Conservation (phyloP, 2,329 filamentous ascomycete genomes). For the Trichoderma gracile region DNA sequence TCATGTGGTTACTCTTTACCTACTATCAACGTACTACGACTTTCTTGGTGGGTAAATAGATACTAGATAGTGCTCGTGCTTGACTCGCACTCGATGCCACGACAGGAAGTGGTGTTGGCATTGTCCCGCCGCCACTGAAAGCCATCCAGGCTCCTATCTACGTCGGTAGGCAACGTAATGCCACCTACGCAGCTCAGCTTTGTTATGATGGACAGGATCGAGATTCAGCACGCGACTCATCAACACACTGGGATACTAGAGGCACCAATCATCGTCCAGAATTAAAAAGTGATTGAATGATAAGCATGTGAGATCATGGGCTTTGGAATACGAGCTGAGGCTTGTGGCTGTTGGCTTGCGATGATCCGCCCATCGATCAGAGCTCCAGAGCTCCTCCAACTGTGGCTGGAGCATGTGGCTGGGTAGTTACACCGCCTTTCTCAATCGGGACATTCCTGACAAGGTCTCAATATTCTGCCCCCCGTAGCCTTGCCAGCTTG, state of each 20-base stretch:
- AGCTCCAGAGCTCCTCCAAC: not conserved
- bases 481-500: slow-evolving; percentile 22
- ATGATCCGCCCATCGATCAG: not conserved
- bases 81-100: no score
- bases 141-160: not conserved
- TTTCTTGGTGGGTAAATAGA: no score
- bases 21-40: no score
- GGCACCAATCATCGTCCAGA: not conserved
- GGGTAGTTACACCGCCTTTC: slow-evolving; percentile 22
- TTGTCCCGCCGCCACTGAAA: slow-evolving; percentile 2
- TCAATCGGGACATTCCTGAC: not conserved
- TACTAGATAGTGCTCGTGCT: no score
- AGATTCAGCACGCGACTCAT: not conserved
- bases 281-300: not conserved
- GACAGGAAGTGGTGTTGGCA: not conserved
- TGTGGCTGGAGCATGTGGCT: not conserved
- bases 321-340: not conserved
- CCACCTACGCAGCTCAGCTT: not conserved
- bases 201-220: not conserved
- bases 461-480: slow-evolving; percentile 20
- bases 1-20: no score
- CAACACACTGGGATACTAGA: not conserved
- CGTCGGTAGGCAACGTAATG: not conserved
- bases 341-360: not conserved
- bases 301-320: not conserved